Evolutionary conservation across 768 basidiomycete genomes (phyloP), one percentile per base, ranked within the genome.

Genomic region (Rhizopogon vinicolor): DNA sequence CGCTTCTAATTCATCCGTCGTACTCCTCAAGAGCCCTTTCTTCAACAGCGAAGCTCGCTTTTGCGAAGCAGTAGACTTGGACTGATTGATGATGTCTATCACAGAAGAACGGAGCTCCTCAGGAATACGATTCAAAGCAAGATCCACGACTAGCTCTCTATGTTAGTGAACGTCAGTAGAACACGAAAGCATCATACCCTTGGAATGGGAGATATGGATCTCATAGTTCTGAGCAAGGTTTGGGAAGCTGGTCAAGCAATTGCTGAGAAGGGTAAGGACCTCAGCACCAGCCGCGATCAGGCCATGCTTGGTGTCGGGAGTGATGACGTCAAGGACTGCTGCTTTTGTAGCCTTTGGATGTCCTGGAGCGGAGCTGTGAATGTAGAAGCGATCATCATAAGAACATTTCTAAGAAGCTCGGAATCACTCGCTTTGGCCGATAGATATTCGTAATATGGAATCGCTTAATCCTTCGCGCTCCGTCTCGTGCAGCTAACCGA

Each of bases 281-380:
- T 94, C 92, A 9, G 87, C 89, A 7, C 81, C 82, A 14, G 90
- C 85, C 9, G 87, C 89, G 25, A 80, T 69, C 8, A 84, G 81
- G 2, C 89, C 87, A 19, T 71, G 76, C 41, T 72, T 74, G 35
- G 87, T 63, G 62, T 93, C 91, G 0, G 84, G 83, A 10, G 87
- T 87, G 57, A 94, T 87, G 51, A 94, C 91, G 66, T 94, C 91
- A 58, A 92, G 85, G 19, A 89, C 78, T 0, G 91, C 91, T 0
- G 85, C 88, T 63, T 90, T 91, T 52, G 78, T 76, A 46, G 78
- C 75, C 58, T 82, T 83, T 0, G 90, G 91, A 66, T 92, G 91
- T 3, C 89, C 90, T 3, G 85, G 77, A 28, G 85, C 80, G 19
- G 78, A 67, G 55, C 88, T 90, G 61, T 2, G 28, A 28, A 22